Conservation (phyloP, 164 flowering plant species). For the Berberis vulgaris region DNA sequence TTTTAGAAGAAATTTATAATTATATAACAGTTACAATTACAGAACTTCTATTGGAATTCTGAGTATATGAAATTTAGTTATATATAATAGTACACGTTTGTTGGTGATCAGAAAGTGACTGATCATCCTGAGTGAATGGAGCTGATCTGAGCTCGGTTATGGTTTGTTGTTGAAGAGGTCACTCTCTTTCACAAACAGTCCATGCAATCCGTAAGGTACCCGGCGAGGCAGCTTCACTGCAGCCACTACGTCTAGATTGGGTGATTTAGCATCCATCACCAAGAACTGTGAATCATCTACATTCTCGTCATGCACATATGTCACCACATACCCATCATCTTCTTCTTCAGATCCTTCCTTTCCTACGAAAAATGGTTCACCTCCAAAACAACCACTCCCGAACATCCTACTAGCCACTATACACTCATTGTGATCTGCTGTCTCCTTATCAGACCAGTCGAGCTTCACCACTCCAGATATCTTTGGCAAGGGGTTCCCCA, state of each 20-base stretch:
- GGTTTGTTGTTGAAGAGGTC: slow-evolving; percentile 22
- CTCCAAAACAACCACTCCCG: slow-evolving; percentile 59
- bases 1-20: too few relatives aligned
- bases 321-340: slow-evolving; percentile 68
- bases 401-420: slow-evolving; percentile 46
- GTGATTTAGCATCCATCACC: slow-evolving; percentile 81
- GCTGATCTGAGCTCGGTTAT: too few relatives aligned
- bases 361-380: slow-evolving; percentile 70
- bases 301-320: slow-evolving; percentile 47
- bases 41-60: background rate
- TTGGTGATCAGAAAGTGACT: background rate
- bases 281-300: slow-evolving; percentile 52
- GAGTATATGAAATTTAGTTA: too few relatives aligned
- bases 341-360: slow-evolving; percentile 47
- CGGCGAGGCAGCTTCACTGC: slow-evolving; percentile 56
- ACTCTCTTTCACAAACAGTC: slow-evolving; percentile 49
- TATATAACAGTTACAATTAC: too few relatives aligned
- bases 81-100: too few relatives aligned
- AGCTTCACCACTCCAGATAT: slow-evolving; percentile 65
- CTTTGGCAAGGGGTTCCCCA: slow-evolving; percentile 61
- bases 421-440: slow-evolving; percentile 26
- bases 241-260: slow-evolving; percentile 59
- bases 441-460: slow-evolving; percentile 23
- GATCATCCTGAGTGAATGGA: background rate
- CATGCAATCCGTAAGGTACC: slow-evolving; percentile 89